Evolutionary conservation across 78 protist genomes (phyloP).

Genomic region (Trichosphaerium sp.): DNA sequence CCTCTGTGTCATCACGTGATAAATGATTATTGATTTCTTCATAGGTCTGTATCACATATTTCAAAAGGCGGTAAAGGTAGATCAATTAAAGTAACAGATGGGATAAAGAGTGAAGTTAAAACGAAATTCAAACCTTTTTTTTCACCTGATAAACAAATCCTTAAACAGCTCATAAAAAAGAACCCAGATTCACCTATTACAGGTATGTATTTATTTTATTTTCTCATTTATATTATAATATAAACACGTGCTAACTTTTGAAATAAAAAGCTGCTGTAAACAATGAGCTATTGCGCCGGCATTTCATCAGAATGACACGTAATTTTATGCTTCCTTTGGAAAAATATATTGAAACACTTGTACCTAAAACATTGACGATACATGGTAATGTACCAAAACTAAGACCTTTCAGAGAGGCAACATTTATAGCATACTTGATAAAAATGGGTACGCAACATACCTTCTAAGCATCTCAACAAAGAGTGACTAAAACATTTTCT

Average conservation of each 20-base stretch:
- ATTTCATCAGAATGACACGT: slow-evolving; percentile 25
- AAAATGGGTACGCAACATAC: too few species aligned
- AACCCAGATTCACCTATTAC: too few species aligned
- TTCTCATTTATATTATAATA: too few species aligned
- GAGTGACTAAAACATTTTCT: too few species aligned
- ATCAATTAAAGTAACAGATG: slow-evolving; percentile 2
- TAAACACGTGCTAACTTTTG: too few species aligned
- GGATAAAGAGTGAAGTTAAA: slow-evolving; percentile 19
- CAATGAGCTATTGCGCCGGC: slow-evolving; percentile 16
- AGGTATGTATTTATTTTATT: too few species aligned
- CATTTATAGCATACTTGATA: too few species aligned
- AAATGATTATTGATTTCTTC: not conserved
- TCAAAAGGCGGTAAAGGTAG: slow-evolving; percentile 16
- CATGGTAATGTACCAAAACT: too few species aligned
- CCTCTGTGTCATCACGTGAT: not conserved
- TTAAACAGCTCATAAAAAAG: slow-evolving; percentile 10
- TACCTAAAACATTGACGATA: too few species aligned
- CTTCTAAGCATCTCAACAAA: too few species aligned
- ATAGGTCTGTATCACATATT: not conserved
- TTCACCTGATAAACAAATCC: slow-evolving; percentile 18
- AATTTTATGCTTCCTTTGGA: slow-evolving; percentile 52
- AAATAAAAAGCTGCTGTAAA: not conserved
- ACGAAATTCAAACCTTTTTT: slow-evolving; percentile 19
- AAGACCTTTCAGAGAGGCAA: too few species aligned
- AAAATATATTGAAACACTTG: slow-evolving; percentile 38